These are phyloP conservation scores for Telopea speciosissima DNA, from an alignment of 177 flowering plant genomes.

Conservation along the genomic window DNA sequence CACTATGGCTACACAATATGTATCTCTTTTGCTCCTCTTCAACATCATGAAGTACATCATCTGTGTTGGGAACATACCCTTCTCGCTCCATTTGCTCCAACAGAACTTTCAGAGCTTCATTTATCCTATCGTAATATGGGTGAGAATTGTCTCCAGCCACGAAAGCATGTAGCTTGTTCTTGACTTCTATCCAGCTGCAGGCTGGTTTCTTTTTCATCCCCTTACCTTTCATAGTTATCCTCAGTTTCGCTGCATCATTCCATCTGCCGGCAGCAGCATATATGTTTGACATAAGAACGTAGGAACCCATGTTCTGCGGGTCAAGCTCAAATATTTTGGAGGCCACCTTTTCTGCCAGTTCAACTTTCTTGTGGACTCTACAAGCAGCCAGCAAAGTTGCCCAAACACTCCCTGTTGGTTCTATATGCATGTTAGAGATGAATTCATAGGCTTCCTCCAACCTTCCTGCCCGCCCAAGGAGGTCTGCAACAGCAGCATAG, in stretches of 20 bases:
- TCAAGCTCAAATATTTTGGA: slow-evolving; percentile 49
- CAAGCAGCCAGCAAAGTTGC: slow-evolving; percentile 66
- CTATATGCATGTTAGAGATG: slow-evolving; percentile 44
- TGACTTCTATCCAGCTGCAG: slow-evolving; percentile 82
- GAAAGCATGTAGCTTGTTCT: slow-evolving; percentile 57
- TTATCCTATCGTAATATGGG: slow-evolving; percentile 44
- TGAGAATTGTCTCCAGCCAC: slow-evolving; percentile 67
- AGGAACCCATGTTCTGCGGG: slow-evolving; percentile 62
- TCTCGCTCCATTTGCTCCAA: slow-evolving; percentile 58
- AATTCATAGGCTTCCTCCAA: slow-evolving; percentile 71
- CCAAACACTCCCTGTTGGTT: slow-evolving; percentile 67
- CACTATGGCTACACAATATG: slow-evolving; percentile 45
- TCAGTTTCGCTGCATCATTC: slow-evolving; percentile 62
- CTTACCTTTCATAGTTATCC: slow-evolving; percentile 41
- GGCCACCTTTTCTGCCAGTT: slow-evolving; percentile 67
- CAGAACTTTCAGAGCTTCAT: slow-evolving; percentile 38
- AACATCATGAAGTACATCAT: slow-evolving; percentile 62
- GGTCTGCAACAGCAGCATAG: slow-evolving; percentile 80
- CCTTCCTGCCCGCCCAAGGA: slow-evolving; percentile 86
- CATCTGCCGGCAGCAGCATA: slow-evolving; percentile 65
- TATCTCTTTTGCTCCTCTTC: slow-evolving; percentile 64
- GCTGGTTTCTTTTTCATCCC: slow-evolving; percentile 72
- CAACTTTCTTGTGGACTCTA: slow-evolving; percentile 62
- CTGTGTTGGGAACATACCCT: slow-evolving; percentile 64
- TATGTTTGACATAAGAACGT: slow-evolving; percentile 63